These are phyloP conservation scores for Naegleria lovaniensis DNA, from an alignment of 208 protist species.

Conservation along the genomic window DNA sequence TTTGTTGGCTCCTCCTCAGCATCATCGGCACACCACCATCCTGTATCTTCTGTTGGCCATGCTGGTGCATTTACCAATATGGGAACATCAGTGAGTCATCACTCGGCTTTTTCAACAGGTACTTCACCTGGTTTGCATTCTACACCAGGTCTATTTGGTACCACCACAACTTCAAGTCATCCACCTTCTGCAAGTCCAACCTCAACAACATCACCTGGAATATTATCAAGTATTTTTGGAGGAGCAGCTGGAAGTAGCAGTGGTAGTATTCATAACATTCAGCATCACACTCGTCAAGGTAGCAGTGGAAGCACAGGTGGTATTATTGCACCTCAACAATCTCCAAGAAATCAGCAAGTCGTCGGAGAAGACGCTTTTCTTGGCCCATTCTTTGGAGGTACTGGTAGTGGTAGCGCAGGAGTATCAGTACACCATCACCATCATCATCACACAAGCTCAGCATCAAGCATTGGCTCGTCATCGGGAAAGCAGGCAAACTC, in stretches of 20 bases:
- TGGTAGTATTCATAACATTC: too few species aligned
- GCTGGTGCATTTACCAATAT: neutral
- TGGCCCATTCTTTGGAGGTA: neutral
- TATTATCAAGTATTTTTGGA: neutral
- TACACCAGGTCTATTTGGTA: neutral
- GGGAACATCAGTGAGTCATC: neutral
- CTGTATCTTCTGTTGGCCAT: neutral
- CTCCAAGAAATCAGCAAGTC: too few species aligned
- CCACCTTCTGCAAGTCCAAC: neutral
- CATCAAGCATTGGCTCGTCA: neutral
- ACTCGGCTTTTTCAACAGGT: too few species aligned
- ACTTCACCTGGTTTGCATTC: neutral
- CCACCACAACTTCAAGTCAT: neutral
- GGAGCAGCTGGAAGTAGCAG: neutral
- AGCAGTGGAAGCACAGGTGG: too few species aligned
- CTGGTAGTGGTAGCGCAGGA: neutral
- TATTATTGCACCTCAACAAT: too few species aligned
- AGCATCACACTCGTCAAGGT: neutral
- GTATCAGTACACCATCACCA: neutral
- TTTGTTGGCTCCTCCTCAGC: neutral
- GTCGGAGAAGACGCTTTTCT: neutral
- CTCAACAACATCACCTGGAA: neutral
- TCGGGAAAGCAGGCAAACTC: neutral
- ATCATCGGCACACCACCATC: neutral
- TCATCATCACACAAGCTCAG: neutral